A percentile compares a stretch with the other conserved stretches of the same genome.
phyloP scores from a whole-genome alignment of 352 stramenopile genomes.

The Pythium angustatum region DNA sequence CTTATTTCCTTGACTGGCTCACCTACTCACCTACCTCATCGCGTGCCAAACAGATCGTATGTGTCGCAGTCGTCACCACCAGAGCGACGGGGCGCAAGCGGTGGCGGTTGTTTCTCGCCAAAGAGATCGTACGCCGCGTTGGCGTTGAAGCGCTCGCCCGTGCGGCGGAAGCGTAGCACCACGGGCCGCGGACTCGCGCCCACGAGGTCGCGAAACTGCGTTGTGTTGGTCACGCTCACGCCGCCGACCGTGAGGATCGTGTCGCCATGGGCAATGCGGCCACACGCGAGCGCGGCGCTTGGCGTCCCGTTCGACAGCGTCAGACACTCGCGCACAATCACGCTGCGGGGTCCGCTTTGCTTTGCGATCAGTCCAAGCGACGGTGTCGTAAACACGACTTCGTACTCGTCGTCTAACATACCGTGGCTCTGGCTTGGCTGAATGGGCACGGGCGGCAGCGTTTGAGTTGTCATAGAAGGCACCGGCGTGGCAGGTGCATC shows the following conservation, averaged over 20 bases:
- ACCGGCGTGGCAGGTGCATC: constrained; percentile 15
- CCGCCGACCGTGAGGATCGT: constrained; percentile 75
- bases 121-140: constrained; percentile 67
- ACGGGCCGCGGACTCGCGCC: constrained; percentile 53
- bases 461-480: background rate
- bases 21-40: no score
- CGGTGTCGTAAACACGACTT: constrained; percentile 61
- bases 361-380: constrained; percentile 74
- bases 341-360: constrained; percentile 46
- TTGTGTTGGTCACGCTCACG: constrained; percentile 58
- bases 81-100: background rate
- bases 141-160: constrained; percentile 38
- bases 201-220: constrained; percentile 76
- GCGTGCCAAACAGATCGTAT: constrained; percentile 32
- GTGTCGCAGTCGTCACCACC: constrained; percentile 2
- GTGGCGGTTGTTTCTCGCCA: constrained; percentile 41
- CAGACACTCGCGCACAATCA: constrained; percentile 75
- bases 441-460: constrained; percentile 14
- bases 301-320: constrained; percentile 45
- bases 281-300: constrained; percentile 46
- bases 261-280: constrained; percentile 61
- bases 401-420: constrained; percentile 55
- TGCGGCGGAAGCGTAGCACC: constrained; percentile 66
- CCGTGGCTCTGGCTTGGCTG: constrained; percentile 6
- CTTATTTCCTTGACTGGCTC: no score